Base-by-base conservation (phyloP, 2,329 filamentous ascomycete species). In the Ophiosphaerella narmari region DNA sequence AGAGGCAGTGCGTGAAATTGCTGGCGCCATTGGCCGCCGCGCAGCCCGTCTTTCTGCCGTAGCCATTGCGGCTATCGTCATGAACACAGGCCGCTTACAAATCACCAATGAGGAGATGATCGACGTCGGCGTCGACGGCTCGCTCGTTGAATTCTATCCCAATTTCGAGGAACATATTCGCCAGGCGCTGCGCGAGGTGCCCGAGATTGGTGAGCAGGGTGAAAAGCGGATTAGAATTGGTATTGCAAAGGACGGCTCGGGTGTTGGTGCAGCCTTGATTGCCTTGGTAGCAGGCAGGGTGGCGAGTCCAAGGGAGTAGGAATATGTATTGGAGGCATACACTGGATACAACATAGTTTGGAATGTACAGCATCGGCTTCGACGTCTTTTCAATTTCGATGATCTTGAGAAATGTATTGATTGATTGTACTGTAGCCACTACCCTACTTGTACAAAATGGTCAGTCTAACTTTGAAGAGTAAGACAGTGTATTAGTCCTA, bases 161-260 rank as follows among this genome's bases (percentile, higher is more conserved):
- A 87, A 86, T 67, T 99, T 97, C 76, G 86, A 94, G 59, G 87
- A 89, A 48, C 89, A 94, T 78, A 88, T 97, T 55, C 84, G 92
- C 55, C 89, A 96, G 68, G 90, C 90, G 6, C 80, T 97, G 51
- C 78, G 86, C 42, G 85, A 84, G 48, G 85, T 96, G 45, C 82
- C 90, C 13, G 85, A 88, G 54, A 89, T 97, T 63, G 93, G 93
- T 4, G 77, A 80, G 39, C 78, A 82, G 49, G 91, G 92, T 9
- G 91, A 95, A 59, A 88, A 89, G 76, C 89, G 86, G 75, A 89
- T 99, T 59, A 83, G 91, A 49, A 97, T 99, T 66, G 94, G 93
- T 18, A 94, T 97, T 67, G 94, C 94, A 55, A 97, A 96, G 80
- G 94, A 99, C 71, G 94, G 94, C 40, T 94, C 89, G 57, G 94